Evolutionary conservation across 2,329 filamentous ascomycete species (phyloP).

Genomic region (Akanthomyces uredinophilus): DNA sequence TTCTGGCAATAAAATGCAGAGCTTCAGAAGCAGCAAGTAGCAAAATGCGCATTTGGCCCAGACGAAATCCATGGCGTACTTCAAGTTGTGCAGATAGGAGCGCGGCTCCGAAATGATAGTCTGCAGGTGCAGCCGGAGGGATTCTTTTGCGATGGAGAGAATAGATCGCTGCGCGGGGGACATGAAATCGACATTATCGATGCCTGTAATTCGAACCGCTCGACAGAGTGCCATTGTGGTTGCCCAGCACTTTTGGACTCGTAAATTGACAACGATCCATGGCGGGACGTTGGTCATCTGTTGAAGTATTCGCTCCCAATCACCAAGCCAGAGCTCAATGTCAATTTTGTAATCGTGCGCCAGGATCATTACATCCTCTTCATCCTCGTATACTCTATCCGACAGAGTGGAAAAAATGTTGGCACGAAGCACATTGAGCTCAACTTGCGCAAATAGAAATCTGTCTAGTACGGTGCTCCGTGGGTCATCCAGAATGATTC

Average conservation of each 20-base stretch:
- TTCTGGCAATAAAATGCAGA: slow-evolving; percentile 42
- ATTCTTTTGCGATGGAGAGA: slow-evolving; percentile 44
- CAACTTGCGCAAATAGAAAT: slow-evolving; percentile 47
- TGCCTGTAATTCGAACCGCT: slow-evolving; percentile 36
- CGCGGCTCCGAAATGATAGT: slow-evolving; percentile 41
- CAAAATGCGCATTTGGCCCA: slow-evolving; percentile 55
- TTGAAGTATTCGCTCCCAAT: slow-evolving; percentile 26
- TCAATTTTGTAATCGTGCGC: slow-evolving; percentile 42
- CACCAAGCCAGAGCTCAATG: slow-evolving; percentile 44
- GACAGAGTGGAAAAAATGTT: slow-evolving; percentile 33
- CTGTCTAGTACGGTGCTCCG: slow-evolving; percentile 43
- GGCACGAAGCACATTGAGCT: slow-evolving; percentile 29
- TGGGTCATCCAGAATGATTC: slow-evolving; percentile 38
- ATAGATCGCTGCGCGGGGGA: slow-evolving; percentile 41
- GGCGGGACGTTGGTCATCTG: slow-evolving; percentile 16
- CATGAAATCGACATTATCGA: slow-evolving; percentile 37
- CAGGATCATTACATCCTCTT: slow-evolving; percentile 33
- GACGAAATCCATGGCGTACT: slow-evolving; percentile 52
- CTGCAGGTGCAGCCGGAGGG: slow-evolving; percentile 45
- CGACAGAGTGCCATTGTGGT: slow-evolving; percentile 48
- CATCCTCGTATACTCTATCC: slow-evolving; percentile 21
- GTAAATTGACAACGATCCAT: slow-evolving; percentile 40
- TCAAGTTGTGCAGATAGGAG: slow-evolving; percentile 45
- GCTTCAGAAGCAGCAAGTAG: slow-evolving; percentile 49
- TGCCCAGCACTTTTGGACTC: slow-evolving; percentile 49